These are phyloP conservation scores for Carex littledalei DNA, from an alignment of 176 grass and related monocot genomes.

Conservation along the genomic window DNA sequence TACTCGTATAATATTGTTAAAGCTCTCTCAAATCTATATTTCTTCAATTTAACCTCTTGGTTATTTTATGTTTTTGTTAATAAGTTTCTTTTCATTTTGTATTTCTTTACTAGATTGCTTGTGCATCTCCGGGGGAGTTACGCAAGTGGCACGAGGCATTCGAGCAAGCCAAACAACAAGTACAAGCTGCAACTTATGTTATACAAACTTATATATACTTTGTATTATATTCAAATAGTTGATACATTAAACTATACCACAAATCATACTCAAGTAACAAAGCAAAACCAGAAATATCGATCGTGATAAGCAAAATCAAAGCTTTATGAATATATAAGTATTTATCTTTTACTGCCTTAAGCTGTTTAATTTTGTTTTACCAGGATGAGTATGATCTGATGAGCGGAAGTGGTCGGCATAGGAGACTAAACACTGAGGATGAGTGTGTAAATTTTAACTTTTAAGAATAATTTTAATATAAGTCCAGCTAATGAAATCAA, in stretches of 20 bases:
- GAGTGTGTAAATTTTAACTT: conserved; percentile 47
- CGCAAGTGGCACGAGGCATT: conserved; percentile 88
- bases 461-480: background rate
- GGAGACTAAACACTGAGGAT: conserved; percentile 47
- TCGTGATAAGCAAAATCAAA: too few relatives aligned
- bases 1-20: conserved; percentile 5
- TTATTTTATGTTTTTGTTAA: background rate
- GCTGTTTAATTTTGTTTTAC: conserved; percentile 24
- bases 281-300: too few relatives aligned
- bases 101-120: conserved; percentile 68
- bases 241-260: background rate
- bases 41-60: background rate
- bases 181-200: conserved; percentile 19
- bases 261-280: background rate
- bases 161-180: conserved; percentile 83
- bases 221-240: background rate
- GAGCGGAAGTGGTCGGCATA: conserved; percentile 42
- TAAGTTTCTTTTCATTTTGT: background rate
- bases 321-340: conserved; percentile 2
- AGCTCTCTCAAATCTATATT: conserved; percentile 1
- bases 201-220: too few relatives aligned
- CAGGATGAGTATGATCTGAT: conserved; percentile 71
- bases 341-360: conserved; percentile 11
- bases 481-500: background rate
- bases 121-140: conserved; percentile 47